These are phyloP conservation scores for Solanum chilense DNA, from an alignment of 257 asterid genomes.

Conservation along the genomic window DNA sequence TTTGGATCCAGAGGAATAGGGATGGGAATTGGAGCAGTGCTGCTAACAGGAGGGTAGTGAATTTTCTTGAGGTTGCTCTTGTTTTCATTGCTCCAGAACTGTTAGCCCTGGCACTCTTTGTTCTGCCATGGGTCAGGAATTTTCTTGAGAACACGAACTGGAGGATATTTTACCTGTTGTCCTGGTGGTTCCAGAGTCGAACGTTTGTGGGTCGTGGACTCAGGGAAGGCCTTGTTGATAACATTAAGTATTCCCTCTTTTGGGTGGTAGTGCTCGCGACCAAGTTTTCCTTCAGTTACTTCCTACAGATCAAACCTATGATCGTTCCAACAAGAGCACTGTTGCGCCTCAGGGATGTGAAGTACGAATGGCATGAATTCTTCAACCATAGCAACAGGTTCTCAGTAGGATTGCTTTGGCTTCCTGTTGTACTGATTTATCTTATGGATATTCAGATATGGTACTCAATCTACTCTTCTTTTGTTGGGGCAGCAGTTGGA, in stretches of 20 bases:
- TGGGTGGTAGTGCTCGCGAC: conserved; percentile 84
- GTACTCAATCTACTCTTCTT: conserved; percentile 88
- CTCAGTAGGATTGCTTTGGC: conserved; percentile 89
- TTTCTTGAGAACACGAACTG: conserved; percentile 85
- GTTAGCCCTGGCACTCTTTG: conserved; percentile 61
- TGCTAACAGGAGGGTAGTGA: conserved; percentile 36
- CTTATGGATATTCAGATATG: conserved; percentile 95
- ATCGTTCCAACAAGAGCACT: conserved; percentile 71
- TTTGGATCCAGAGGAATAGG: conserved; percentile 51
- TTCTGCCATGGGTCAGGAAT: conserved; percentile 86
- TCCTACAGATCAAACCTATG: conserved; percentile 96
- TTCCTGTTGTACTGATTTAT: conserved; percentile 87
- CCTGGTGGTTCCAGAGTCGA: conserved; percentile 98
- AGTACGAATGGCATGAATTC: conserved; percentile 81
- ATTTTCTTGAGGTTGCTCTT: conserved; percentile 65
- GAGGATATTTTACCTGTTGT: conserved; percentile 72
- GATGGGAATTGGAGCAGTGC: conserved; percentile 45
- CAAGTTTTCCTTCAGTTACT: conserved; percentile 81
- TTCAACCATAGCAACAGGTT: conserved; percentile 66
- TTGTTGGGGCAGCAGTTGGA: conserved; percentile 87
- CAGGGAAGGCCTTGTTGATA: conserved; percentile 93
- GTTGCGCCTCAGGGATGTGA: conserved; percentile 33
- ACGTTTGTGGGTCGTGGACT: conserved; percentile 93
- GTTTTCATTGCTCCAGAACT: conserved; percentile 78
- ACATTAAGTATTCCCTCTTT: conserved; percentile 68